A percentile compares a stretch with the other conserved stretches of the same genome.
These are phyloP conservation scores for Cokeromyces recurvatus DNA, from an alignment of 371 early-diverging fungal genomes.

Conservation along the genomic window DNA sequence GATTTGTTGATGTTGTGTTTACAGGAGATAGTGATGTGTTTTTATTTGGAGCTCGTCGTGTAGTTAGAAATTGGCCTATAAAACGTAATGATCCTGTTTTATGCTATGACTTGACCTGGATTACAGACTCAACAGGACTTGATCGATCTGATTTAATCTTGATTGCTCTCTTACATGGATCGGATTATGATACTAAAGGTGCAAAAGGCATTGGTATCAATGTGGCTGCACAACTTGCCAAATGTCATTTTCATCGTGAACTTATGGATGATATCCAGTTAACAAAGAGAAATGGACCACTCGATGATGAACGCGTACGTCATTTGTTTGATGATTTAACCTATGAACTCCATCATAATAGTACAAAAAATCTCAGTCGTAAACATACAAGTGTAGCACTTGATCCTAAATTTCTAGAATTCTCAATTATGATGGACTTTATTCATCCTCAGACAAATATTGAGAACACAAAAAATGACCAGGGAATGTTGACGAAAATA, in stretches of 20 bases:
- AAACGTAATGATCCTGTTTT: conserved; percentile 8
- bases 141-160: conserved; percentile 40
- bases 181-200: conserved; percentile 30
- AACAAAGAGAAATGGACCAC: background rate
- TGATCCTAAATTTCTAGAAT: conserved; percentile 14
- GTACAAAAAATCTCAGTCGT: background rate
- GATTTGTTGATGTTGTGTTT: conserved; percentile 30
- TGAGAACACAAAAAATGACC: background rate
- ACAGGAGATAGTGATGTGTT: conserved; percentile 38
- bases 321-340: conserved; percentile 18
- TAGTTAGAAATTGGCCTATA: conserved; percentile 29
- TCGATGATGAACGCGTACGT: conserved; percentile 14
- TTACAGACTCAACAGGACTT: conserved; percentile 12
- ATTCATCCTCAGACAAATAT: conserved; percentile 15
- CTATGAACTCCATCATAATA: conserved; percentile 17
- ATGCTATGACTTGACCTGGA: conserved; percentile 26
- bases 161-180: conserved; percentile 33
- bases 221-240: conserved; percentile 23
- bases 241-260: conserved; percentile 13
- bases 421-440: conserved; percentile 12
- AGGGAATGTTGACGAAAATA: background rate
- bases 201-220: conserved; percentile 23
- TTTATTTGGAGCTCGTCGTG: conserved; percentile 34
- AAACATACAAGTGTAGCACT: conserved; percentile 7
- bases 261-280: conserved; percentile 19